Base-by-base conservation (phyloP, 352 stramenopile genomes). In the Pythium insidiosum region DNA sequence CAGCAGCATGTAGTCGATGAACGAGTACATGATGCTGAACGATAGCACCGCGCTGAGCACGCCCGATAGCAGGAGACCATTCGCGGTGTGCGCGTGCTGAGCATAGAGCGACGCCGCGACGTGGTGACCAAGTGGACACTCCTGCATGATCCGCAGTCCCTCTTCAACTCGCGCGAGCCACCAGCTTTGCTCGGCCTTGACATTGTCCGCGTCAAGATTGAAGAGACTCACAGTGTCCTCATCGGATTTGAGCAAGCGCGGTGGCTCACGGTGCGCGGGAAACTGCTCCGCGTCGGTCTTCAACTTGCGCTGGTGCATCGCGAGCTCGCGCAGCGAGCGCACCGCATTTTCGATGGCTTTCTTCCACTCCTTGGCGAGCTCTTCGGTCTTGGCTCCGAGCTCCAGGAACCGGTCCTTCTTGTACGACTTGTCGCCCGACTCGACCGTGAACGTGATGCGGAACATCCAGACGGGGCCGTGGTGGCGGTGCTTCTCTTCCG, bases 321-420 rank as follows among this genome's bases (percentile, higher is more conserved):
- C 75, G 13, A 88, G 61, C 58, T 91, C 78, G 1, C 68, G 56
- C 16, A 93, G 61, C 24, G 75, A 88, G 12, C 76, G 72, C 22
- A 94, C 76, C 25, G 79, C 76, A 29, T 88, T 73, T 47, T 94
- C 82, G 13, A 94, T 45, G 12, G 82, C 77, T 16, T 67, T 65
- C 42, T 88, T 88, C 82, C 82, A 94, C 29, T 88, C 71, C 34
- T 74, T 76, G 43, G 79, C 82, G 31, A 68, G 66, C 49, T 88
- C 73, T 43, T 94, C 77, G 25, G 75, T 90, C 63, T 94, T 94
- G 53, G 80, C 77, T 19, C 82, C 82, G 6, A 94, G 58, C 50
- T 94, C 82, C 15, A 94, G 38, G 43, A 94, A 94, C 18, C 80
- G 70, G 54, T 94, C 82, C 48, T 94, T 94, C 67, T 89, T 88